Conservation (phyloP, 2,329 filamentous ascomycete species). For the Ilyonectria mors-panacis region DNA sequence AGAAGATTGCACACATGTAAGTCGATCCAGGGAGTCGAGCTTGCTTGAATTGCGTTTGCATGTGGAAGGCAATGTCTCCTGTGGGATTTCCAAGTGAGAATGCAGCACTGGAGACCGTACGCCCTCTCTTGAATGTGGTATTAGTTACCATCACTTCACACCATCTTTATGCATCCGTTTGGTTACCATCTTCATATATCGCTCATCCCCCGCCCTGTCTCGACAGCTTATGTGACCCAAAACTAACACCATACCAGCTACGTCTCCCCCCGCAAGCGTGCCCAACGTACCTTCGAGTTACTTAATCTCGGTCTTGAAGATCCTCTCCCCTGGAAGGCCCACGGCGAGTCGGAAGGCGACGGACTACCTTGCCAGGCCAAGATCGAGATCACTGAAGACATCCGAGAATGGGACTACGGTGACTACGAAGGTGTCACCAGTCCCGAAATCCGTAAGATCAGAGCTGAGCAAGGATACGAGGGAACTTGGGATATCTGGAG, state of each 20-base stretch:
- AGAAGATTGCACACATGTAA: conserved; percentile 86
- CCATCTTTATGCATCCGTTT: not conserved
- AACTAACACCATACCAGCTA: conserved; percentile 66
- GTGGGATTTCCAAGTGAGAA: not conserved
- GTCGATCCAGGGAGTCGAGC: conserved; percentile 45
- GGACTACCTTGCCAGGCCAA: conserved; percentile 68
- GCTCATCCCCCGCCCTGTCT: not conserved
- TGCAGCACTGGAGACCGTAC: not conserved
- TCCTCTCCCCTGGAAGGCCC: conserved; percentile 77
- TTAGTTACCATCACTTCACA: not conserved
- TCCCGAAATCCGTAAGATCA: conserved; percentile 74
- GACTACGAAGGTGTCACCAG: conserved; percentile 88
- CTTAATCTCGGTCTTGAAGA: conserved; percentile 81
- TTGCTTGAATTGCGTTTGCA: not conserved
- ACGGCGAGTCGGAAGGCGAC: conserved; percentile 56
- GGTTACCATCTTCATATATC: not conserved
- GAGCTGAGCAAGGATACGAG: conserved; percentile 69
- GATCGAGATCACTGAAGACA: conserved; percentile 78
- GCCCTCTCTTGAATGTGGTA: not conserved
- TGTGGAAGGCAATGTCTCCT: not conserved
- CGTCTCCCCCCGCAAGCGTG: conserved; percentile 87
- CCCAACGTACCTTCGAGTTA: conserved; percentile 91
- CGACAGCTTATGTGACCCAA: conserved; percentile 7
- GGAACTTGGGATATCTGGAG: conserved; percentile 87
- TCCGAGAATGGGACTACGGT: conserved; percentile 91